Evolutionary conservation across 805 yeast species (phyloP).

Genomic region (Kluyveromyces lactis): DNA sequence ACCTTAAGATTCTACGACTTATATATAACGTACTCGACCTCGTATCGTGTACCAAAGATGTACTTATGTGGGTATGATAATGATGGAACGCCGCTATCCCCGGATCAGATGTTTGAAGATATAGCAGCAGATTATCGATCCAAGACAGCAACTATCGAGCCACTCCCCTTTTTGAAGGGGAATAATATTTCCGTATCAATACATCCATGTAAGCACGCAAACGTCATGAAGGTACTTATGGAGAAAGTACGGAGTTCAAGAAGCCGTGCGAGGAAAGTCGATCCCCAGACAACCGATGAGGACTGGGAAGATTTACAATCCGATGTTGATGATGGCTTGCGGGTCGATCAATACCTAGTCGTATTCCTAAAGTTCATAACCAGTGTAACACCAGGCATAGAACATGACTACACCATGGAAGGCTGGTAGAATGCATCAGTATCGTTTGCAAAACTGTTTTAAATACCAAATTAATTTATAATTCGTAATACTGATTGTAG

Average conservation of each 20-base stretch:
- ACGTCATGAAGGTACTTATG: constrained; percentile 85
- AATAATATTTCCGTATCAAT: constrained; percentile 66
- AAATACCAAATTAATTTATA: no score
- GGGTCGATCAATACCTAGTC: constrained; percentile 87
- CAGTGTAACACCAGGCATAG: constrained; percentile 95
- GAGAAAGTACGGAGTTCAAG: constrained; percentile 54
- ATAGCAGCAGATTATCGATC: constrained; percentile 85
- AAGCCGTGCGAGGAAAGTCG: constrained; percentile 39
- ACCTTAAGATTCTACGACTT: constrained; percentile 71
- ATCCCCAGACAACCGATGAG: constrained; percentile 16
- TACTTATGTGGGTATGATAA: constrained; percentile 81
- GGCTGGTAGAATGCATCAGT: constrained; percentile 47
- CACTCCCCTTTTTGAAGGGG: constrained; percentile 72
- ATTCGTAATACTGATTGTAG: no score
- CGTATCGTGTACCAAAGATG: constrained; percentile 92
- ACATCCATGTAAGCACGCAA: constrained; percentile 94
- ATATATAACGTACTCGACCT: constrained; percentile 86
- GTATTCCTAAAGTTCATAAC: constrained; percentile 90
- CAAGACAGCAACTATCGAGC: constrained; percentile 94
- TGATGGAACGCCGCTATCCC: constrained; percentile 78
- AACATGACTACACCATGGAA: constrained; percentile 97
- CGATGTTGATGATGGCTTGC: constrained; percentile 40
- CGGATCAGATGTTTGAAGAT: constrained; percentile 91
- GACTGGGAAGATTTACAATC: constrained; percentile 48
- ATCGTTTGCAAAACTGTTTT: no score